phyloP scores from a whole-genome alignment of 2,329 filamentous ascomycete species.

The Calonectria henricotiae region DNA sequence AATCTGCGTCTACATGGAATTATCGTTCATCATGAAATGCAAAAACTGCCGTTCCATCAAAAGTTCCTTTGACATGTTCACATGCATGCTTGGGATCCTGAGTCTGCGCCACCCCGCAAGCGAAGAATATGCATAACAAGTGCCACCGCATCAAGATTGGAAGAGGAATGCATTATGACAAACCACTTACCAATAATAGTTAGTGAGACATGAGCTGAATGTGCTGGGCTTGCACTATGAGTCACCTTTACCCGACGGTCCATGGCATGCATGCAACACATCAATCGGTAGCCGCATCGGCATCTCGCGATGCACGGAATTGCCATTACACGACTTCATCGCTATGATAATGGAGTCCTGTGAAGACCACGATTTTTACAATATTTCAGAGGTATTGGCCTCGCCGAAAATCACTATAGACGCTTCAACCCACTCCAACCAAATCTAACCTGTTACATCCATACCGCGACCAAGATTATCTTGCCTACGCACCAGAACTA shows the following conservation, averaged over 20 bases:
- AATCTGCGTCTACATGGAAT: neutral
- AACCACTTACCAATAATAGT: neutral
- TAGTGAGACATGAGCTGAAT: neutral
- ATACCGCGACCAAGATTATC: too few relatives aligned
- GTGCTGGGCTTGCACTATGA: neutral
- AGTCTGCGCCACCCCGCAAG: neutral
- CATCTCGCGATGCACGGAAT: neutral
- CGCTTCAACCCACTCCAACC: too few relatives aligned
- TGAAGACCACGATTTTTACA: too few relatives aligned
- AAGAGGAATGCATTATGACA: neutral
- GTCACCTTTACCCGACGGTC: neutral
- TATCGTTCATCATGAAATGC: neutral
- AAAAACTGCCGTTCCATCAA: neutral
- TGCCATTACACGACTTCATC: neutral
- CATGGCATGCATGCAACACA: neutral
- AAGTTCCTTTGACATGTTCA: neutral
- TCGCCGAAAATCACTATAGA: too few relatives aligned
- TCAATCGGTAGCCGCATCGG: neutral
- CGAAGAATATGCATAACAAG: neutral
- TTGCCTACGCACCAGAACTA: too few relatives aligned
- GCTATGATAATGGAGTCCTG: neutral
- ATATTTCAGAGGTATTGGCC: too few relatives aligned
- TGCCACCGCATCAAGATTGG: neutral
- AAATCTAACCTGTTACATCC: too few relatives aligned
- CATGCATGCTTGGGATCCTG: neutral